Percentiles rank a stretch among this genome's conserved stretches.
Evolutionary conservation across 257 asterid genomes (phyloP).

Genomic region (Misopates orontium): DNA sequence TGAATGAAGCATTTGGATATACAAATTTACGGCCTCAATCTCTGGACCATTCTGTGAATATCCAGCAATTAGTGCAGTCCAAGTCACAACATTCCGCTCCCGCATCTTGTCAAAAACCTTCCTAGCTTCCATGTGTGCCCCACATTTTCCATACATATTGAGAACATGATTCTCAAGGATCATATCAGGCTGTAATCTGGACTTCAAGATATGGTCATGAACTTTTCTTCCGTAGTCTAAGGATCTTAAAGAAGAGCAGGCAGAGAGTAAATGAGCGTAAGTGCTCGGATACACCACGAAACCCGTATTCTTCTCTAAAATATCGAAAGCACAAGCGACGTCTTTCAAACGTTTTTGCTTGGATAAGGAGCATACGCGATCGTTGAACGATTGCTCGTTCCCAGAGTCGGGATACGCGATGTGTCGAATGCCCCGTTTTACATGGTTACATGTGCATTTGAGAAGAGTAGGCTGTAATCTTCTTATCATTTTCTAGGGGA

Average conservation of each 20-base stretch:
- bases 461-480: conserved; percentile 29
- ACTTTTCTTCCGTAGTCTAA: conserved; percentile 49
- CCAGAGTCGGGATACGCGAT: conserved; percentile 22
- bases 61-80: conserved; percentile 73
- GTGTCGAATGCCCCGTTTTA: conserved; percentile 28
- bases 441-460: conserved; percentile 21
- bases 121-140: conserved; percentile 54
- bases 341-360: conserved; percentile 53
- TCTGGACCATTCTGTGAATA: conserved; percentile 56
- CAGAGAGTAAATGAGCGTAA: conserved; percentile 49
- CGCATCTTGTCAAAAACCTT: conserved; percentile 60
- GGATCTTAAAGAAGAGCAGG: conserved; percentile 60
- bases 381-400: conserved; percentile 42
- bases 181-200: conserved; percentile 49
- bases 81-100: conserved; percentile 64
- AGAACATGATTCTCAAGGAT: conserved; percentile 68
- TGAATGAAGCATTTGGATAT: conserved; percentile 50
- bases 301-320: conserved; percentile 34
- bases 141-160: conserved; percentile 80
- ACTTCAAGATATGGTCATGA: conserved; percentile 46
- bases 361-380: conserved; percentile 52
- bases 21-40: conserved; percentile 53
- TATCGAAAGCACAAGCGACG: conserved; percentile 54
- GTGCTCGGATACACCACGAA: conserved; percentile 47
- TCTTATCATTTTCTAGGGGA: conserved; percentile 41